These are phyloP conservation scores for Simplicillium sp. DNA, from an alignment of 2,329 filamentous ascomycete species.

Conservation along the genomic window DNA sequence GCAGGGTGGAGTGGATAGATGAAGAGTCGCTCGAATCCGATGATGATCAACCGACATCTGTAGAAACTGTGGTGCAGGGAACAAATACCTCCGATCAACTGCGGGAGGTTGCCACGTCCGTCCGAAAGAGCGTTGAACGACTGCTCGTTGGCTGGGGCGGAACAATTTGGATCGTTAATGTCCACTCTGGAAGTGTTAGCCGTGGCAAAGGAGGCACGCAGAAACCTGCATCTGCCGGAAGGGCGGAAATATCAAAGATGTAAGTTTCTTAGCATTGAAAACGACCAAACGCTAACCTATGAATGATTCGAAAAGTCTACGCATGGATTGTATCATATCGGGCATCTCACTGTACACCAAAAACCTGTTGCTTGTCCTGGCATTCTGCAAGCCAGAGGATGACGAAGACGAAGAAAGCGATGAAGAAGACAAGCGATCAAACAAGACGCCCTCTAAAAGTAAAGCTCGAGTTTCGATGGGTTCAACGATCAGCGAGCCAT, in stretches of 20 bases:
- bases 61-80: constrained; percentile 14
- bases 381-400: constrained; percentile 70
- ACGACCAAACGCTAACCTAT: constrained; percentile 15
- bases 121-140: constrained; percentile 56
- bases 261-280: constrained; percentile 35
- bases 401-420: constrained; percentile 45
- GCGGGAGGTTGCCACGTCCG: constrained; percentile 37
- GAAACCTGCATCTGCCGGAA: constrained; percentile 43
- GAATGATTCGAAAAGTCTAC: constrained; percentile 46
- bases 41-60: constrained; percentile 33
- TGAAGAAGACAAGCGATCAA: constrained; percentile 14
- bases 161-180: constrained; percentile 90
- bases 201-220: constrained; percentile 13
- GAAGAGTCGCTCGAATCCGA: constrained; percentile 69
- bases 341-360: constrained; percentile 95
- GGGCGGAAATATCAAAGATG: constrained; percentile 88
- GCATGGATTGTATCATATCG: constrained; percentile 96
- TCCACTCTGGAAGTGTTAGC: constrained; percentile 63
- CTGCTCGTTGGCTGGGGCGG: constrained; percentile 92
- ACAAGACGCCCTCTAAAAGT: constrained; percentile 29
- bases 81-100: constrained; percentile 27
- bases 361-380: constrained; percentile 81
- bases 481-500: constrained; percentile 46
- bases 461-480: constrained; percentile 29
- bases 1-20: constrained; percentile 86